Conservation (phyloP, 805 yeast genomes). For the Ogataea angusta region DNA sequence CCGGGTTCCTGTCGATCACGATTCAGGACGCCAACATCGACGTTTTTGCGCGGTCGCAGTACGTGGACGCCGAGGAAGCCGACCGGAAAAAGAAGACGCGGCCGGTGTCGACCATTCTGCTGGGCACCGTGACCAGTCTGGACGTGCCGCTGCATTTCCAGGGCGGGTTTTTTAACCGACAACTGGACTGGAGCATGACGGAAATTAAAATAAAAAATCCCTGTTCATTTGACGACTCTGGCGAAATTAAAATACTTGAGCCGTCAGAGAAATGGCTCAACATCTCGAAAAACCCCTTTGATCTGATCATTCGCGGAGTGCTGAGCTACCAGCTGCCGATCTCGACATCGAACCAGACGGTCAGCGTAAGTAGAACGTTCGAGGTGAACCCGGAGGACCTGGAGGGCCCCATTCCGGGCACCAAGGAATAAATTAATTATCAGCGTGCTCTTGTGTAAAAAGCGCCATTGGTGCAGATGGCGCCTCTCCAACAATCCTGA, state of each 20-base stretch:
- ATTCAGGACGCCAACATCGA: slow-evolving; percentile 72
- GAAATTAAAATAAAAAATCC: slow-evolving; percentile 74
- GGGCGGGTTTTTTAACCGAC: slow-evolving; percentile 73
- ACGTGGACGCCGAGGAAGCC: slow-evolving; percentile 25
- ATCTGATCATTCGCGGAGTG: slow-evolving; percentile 77
- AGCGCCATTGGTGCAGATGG: neutral
- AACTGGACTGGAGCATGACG: slow-evolving; percentile 56
- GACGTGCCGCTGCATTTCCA: slow-evolving; percentile 73
- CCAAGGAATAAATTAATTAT: neutral
- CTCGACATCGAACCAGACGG: slow-evolving; percentile 47
- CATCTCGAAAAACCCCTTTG: slow-evolving; percentile 78
- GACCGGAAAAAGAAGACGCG: slow-evolving; percentile 1
- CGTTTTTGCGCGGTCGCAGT: slow-evolving; percentile 73
- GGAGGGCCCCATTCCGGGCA: slow-evolving; percentile 1
- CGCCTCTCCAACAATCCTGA: neutral
- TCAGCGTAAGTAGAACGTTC: slow-evolving; percentile 58
- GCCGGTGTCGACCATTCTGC: slow-evolving; percentile 50
- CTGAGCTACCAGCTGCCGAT: slow-evolving; percentile 76
- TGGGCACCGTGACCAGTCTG: slow-evolving; percentile 64
- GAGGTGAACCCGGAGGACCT: slow-evolving; percentile 48
- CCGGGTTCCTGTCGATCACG: slow-evolving; percentile 72
- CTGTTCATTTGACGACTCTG: slow-evolving; percentile 41
- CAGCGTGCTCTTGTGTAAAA: neutral
- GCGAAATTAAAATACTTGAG: slow-evolving; percentile 11
- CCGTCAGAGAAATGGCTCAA: slow-evolving; percentile 62